Evolutionary conservation across 768 basidiomycete species (phyloP).

Genomic region (Leucocoprinus leucothites): DNA sequence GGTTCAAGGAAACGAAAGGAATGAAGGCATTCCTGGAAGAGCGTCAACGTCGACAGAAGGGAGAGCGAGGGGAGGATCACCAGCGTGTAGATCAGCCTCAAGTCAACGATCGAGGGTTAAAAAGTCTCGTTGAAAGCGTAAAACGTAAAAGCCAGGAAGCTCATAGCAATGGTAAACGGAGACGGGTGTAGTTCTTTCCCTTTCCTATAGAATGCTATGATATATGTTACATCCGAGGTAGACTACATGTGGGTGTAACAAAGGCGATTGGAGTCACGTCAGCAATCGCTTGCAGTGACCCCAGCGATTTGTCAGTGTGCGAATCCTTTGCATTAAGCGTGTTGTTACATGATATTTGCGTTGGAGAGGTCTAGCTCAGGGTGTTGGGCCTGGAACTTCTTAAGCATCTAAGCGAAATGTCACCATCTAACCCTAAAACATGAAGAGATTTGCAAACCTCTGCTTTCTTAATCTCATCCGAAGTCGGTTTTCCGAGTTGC

Average conservation of each 20-base stretch:
- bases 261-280: not conserved
- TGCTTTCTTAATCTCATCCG: conserved; percentile 90
- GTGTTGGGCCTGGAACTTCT: conserved; percentile 86
- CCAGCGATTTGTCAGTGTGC: no score
- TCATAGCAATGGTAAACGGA: conserved; percentile 35
- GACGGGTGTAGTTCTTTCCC: conserved; percentile 26
- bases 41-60: conserved; percentile 54
- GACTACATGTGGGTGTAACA: not conserved
- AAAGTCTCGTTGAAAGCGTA: conserved; percentile 78
- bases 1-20: conserved; percentile 89
- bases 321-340: not conserved
- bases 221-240: no score
- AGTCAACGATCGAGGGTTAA: conserved; percentile 37
- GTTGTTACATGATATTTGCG: conserved; percentile 71
- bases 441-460: conserved; percentile 48
- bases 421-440: not conserved
- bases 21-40: conserved; percentile 88
- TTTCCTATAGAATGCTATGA: not conserved
- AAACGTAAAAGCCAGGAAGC: conserved; percentile 66
- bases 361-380: conserved; percentile 95
- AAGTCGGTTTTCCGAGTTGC: conserved; percentile 96
- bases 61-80: conserved; percentile 16
- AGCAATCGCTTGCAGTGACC: no score
- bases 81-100: conserved; percentile 13
- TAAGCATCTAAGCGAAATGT: conserved; percentile 53